Evolutionary conservation across 208 protist species (phyloP), one percentile per base, ranked within the genome.

Genomic region (Leishmania lainsoni): DNA sequence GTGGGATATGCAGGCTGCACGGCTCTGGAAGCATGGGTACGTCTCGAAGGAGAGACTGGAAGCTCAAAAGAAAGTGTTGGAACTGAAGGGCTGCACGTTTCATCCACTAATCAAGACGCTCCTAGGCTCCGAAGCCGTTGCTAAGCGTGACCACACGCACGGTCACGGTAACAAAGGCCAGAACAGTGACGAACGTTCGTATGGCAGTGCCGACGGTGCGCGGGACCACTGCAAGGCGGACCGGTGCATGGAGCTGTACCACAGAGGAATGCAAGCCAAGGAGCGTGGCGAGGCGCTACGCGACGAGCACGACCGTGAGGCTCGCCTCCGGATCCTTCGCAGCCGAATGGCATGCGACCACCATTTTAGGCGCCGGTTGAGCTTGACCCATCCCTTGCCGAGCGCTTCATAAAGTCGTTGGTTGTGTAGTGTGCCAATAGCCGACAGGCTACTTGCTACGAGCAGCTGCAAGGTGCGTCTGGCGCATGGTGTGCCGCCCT

Each of bases 331-430:
- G 4, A 90, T 97, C 71, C 79, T 97, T 49, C 86, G 88, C 17
- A 90, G 90, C 54, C 90, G 88, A 26, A 83, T 97, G 72, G 88
- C 79, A 39, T 91, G 82, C 49, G 94, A 97, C 73, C 91, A 97
- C 75, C 94, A 97, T 85, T 97, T 97, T 74, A 80, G 90, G 17
- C 83, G 88, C n/a, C 90, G 94, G 92, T 96, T n/a, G 91, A 95
- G 83, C 87, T 95, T 12, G 90, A 97, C 81, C 92, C 92, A 4
- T 80, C 87, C 3, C 75, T 97, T 45, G 94, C 92, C 14, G 85
- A 97, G 70, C 85, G 92, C 35, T 97, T 93, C 86, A 94, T 96
- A 90, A 90, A 86, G 72, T 95, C 91, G 2, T 84, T 97, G n/a
- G 83, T 87, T 4, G 85, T 95, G 0, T 97, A 79, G 59, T 29